Evolutionary conservation across 805 yeast genomes (phyloP).

Genomic region (Sugiyamaella qingdaonensis): DNA sequence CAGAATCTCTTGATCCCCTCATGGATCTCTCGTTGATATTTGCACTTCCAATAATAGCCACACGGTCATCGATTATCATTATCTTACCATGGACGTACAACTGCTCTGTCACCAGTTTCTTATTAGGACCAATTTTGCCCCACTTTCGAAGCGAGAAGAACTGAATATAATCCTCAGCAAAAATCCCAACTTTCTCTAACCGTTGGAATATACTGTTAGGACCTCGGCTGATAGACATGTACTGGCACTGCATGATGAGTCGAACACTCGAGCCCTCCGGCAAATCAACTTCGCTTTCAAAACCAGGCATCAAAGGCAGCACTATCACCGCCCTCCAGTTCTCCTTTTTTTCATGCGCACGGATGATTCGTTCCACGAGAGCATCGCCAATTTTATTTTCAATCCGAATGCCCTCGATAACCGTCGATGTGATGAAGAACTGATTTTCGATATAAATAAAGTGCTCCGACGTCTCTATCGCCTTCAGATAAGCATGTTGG

Average conservation of each 20-base stretch:
- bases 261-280: constrained; percentile 94
- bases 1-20: constrained; percentile 92
- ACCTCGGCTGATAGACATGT: constrained; percentile 88
- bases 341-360: constrained; percentile 74
- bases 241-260: constrained; percentile 94
- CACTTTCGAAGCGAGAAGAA: constrained; percentile 91
- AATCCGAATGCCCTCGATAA: constrained; percentile 66
- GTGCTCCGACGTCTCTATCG: constrained; percentile 89
- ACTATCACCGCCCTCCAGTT: constrained; percentile 87
- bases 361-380: constrained; percentile 87
- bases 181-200: constrained; percentile 68
- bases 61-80: constrained; percentile 87
- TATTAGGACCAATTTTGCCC: constrained; percentile 82
- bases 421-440: constrained; percentile 87
- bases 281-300: constrained; percentile 78
- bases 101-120: constrained; percentile 80
- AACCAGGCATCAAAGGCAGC: constrained; percentile 97
- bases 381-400: constrained; percentile 95
- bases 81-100: constrained; percentile 90
- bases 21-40: constrained; percentile 95
- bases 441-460: constrained; percentile 94
- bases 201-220: constrained; percentile 81
- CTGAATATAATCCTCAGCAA: constrained; percentile 87
- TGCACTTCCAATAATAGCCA: constrained; percentile 95
- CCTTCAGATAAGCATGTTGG: constrained; percentile 84